Percentiles rank a stretch among this genome's conserved stretches.
Conservation (phyloP, 1,284 basidiomycete genomes). For the Leccinum pachyderme region DNA sequence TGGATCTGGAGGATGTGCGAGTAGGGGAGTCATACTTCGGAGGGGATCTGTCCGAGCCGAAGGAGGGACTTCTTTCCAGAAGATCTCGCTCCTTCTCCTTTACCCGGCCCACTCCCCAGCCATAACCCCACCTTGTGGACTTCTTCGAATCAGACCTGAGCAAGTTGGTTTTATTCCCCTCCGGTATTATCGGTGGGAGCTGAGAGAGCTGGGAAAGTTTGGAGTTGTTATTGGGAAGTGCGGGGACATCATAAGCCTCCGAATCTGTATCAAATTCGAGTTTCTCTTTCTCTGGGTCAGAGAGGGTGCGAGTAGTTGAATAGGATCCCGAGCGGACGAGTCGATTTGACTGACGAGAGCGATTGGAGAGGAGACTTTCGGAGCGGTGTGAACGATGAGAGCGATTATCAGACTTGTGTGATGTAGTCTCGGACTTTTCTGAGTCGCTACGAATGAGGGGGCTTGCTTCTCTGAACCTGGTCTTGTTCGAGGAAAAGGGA, state of each 20-base stretch:
- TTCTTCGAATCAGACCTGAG: constrained; percentile 52
- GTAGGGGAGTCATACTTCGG: constrained; percentile 37
- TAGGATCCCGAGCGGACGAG: constrained; percentile 34
- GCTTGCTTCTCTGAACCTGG: constrained; percentile 31
- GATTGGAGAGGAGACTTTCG: constrained; percentile 19
- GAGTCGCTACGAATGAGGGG: constrained; percentile 34
- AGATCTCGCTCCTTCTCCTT: constrained; percentile 49
- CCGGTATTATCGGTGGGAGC: constrained; percentile 18
- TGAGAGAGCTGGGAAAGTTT: constrained; percentile 23
- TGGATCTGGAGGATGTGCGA: constrained; percentile 40
- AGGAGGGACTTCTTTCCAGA: constrained; percentile 43
- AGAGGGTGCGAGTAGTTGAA: constrained; percentile 31
- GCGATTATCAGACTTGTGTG: constrained; percentile 29
- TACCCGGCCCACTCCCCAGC: constrained; percentile 64
- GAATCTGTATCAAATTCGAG: constrained; percentile 57
- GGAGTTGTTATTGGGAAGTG: constrained; percentile 19
- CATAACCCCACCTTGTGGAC: constrained; percentile 57
- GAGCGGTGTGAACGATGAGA: constrained; percentile 30
- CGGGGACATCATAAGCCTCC: constrained; percentile 48
- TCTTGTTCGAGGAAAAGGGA: constrained; percentile 42
- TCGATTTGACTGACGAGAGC: constrained; percentile 25
- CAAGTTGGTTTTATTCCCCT: constrained; percentile 41
- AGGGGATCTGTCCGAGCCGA: constrained; percentile 35
- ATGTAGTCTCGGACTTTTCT: constrained; percentile 32
- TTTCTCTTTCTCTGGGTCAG: constrained; percentile 42